These are phyloP conservation scores for Cephalotrichum gorgonifer DNA, from an alignment of 2,329 filamentous ascomycete genomes.

Conservation along the genomic window DNA sequence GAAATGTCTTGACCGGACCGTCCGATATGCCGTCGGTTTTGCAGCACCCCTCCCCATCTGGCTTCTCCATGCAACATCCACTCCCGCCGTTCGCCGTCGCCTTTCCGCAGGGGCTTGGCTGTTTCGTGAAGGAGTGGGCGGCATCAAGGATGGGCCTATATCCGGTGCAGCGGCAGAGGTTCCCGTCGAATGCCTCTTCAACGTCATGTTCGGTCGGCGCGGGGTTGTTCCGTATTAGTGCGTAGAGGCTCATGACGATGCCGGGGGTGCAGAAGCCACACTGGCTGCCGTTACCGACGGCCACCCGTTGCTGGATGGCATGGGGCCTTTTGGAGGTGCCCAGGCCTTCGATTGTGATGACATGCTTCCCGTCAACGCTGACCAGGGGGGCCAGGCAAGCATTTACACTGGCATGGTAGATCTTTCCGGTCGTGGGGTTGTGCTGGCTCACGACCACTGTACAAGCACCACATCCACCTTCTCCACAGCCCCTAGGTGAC, in stretches of 20 bases:
- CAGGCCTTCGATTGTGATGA: conserved; percentile 95
- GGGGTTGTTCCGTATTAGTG: conserved; percentile 75
- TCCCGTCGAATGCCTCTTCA: conserved; percentile 95
- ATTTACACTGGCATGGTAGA: conserved; percentile 96
- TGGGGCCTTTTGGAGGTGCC: conserved; percentile 81
- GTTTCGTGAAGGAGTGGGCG: conserved; percentile 65
- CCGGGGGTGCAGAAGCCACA: conserved; percentile 93
- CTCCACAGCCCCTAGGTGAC: conserved; percentile 64
- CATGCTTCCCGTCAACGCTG: conserved; percentile 93
- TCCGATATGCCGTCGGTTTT: conserved; percentile 46
- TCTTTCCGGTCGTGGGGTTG: conserved; percentile 82
- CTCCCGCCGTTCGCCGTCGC: conserved; percentile 30
- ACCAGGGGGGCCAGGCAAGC: conserved; percentile 88
- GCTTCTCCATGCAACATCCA: conserved; percentile 64
- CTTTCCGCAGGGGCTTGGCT: conserved; percentile 33
- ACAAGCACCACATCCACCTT: conserved; percentile 93
- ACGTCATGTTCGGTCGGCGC: conserved; percentile 70
- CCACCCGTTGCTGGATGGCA: conserved; percentile 82
- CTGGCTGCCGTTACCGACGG: conserved; percentile 84
- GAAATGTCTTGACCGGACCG: conserved; percentile 56
- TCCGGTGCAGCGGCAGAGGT: conserved; percentile 89
- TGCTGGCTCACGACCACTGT: conserved; percentile 91
- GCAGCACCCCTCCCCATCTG: conserved; percentile 54
- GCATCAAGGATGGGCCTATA: conserved; percentile 92
- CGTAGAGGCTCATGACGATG: conserved; percentile 97